Conservation (phyloP, 2,329 filamentous ascomycete species). For the Xylaria sp. region DNA sequence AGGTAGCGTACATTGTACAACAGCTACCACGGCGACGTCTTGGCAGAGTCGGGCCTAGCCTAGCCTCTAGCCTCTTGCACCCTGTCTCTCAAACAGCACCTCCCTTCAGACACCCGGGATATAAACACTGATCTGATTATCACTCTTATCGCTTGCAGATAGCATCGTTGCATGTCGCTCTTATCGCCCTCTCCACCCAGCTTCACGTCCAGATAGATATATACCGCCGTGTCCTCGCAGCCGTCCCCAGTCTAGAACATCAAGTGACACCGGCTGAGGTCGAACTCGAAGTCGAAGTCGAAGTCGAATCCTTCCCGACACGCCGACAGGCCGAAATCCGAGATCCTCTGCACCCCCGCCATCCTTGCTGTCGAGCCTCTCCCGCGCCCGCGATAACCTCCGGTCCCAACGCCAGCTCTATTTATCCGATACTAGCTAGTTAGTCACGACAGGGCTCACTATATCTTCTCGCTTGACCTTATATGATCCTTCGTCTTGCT, state of each 20-base stretch:
- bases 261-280: conserved; percentile 27
- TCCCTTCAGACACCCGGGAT: conserved; percentile 14
- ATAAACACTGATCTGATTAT: conserved; percentile 19
- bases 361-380: conserved; percentile 20
- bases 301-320: conserved; percentile 15
- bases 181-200: conserved; percentile 20
- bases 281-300: conserved; percentile 20
- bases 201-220: conserved; percentile 27
- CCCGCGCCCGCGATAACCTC: conserved; percentile 19
- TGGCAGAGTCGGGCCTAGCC: conserved; percentile 26
- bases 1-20: conserved; percentile 3
- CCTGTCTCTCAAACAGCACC: conserved; percentile 14
- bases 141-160: conserved; percentile 29
- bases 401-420: conserved; percentile 10
- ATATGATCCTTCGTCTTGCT: conserved; percentile 22
- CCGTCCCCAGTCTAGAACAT: conserved; percentile 31
- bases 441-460: conserved; percentile 15
- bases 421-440: conserved; percentile 15
- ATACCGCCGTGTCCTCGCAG: conserved; percentile 33
- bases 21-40: conserved; percentile 18
- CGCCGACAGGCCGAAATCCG: conserved; percentile 27
- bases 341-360: background rate
- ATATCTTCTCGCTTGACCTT: background rate
- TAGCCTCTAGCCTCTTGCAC: conserved; percentile 19
- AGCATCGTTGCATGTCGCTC: conserved; percentile 20